Conservation (phyloP, 75 land plant species). For the Picea glauca region DNA sequence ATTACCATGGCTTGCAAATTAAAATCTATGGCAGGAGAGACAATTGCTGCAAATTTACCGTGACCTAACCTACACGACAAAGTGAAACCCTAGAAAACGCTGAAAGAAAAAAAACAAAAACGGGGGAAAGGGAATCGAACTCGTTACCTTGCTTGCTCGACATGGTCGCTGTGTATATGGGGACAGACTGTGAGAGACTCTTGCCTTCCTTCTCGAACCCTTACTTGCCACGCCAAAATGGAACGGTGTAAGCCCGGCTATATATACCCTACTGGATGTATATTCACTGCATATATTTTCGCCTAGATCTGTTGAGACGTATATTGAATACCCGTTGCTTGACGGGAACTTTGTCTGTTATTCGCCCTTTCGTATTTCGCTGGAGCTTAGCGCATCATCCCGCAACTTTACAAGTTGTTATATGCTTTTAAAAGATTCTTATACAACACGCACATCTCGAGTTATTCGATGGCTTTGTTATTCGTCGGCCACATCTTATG, state of each 20-base stretch:
- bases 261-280: not conserved
- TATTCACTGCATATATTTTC: not conserved
- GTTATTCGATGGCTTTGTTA: no score
- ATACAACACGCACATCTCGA: no score
- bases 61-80: no score
- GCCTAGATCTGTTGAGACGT: not conserved
- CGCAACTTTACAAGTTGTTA: no score
- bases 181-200: not conserved
- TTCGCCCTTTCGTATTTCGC: no score
- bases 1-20: no score
- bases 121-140: not conserved
- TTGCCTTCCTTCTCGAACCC: not conserved
- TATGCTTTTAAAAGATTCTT: no score
- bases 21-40: no score
- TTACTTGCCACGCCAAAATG: not conserved
- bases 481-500: no score
- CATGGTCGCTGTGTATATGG: not conserved
- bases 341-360: not conserved
- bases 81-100: not conserved
- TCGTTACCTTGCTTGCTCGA: conserved; percentile 1
- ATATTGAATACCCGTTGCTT: not conserved
- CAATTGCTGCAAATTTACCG: no score
- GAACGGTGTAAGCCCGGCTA: not conserved
- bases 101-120: not conserved
- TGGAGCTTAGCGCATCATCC: no score